Percentiles rank a stretch among this genome's conserved stretches.
These are phyloP conservation scores for Suaeda aralocaspica DNA, from an alignment of 148 eudicot species.

Conservation along the genomic window DNA sequence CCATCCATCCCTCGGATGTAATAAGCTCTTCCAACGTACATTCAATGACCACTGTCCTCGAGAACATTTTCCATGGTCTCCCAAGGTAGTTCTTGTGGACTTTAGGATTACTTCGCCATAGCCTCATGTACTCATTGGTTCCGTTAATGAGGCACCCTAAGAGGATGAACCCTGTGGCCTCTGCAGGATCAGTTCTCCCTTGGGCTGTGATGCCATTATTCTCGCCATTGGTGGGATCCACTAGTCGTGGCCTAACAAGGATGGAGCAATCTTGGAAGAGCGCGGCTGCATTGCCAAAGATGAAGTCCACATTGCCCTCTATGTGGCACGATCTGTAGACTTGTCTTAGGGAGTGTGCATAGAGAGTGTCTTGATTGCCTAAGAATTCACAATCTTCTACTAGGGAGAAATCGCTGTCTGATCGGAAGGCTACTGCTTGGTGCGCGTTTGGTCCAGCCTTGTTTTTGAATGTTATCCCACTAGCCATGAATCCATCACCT, in stretches of 20 bases:
- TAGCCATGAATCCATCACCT: conserved; percentile 91
- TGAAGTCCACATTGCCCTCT: conserved; percentile 85
- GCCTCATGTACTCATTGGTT: conserved; percentile 58
- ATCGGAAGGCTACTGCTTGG: conserved; percentile 87
- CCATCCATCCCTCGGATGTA: conserved; percentile 63
- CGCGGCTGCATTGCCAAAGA: conserved; percentile 75
- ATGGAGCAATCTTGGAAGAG: conserved; percentile 69
- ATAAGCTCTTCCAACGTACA: conserved; percentile 48
- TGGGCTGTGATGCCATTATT: conserved; percentile 78
- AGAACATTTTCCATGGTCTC: conserved; percentile 87
- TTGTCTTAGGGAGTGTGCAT: conserved; percentile 79
- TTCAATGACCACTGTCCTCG: conserved; percentile 58
- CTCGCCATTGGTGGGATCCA: conserved; percentile 68
- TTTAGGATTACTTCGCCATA: conserved; percentile 53
- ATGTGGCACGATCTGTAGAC: conserved; percentile 64
- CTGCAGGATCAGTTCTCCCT: conserved; percentile 75
- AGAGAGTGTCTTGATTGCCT: conserved; percentile 88
- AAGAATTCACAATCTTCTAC: conserved; percentile 78
- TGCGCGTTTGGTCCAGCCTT: conserved; percentile 77
- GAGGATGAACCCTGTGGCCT: conserved; percentile 67
- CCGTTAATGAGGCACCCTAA: conserved; percentile 56
- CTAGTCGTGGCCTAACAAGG: conserved; percentile 57
- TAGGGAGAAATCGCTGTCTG: conserved; percentile 71
- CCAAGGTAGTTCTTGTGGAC: conserved; percentile 69
- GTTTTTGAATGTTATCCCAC: conserved; percentile 69